Evolutionary conservation across 2,329 filamentous ascomycete species (phyloP), one percentile per base, ranked within the genome.

Genomic region (Fusarium buxicola): DNA sequence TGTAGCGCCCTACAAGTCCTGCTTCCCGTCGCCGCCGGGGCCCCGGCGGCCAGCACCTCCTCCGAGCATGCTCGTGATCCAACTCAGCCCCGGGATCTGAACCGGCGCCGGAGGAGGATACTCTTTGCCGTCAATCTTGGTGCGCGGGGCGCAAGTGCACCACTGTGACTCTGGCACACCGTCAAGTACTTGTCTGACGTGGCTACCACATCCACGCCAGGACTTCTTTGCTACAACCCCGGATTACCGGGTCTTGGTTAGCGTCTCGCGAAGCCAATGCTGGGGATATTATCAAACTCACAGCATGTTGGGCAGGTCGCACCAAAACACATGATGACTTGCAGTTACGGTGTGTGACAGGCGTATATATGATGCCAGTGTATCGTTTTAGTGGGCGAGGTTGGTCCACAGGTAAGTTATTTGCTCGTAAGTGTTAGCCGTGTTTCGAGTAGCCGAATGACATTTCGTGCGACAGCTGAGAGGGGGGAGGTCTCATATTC

Each of bases 161-260:
- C 81, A 81, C 39, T 82, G 69, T 11, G 76, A 72, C 69, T 82
- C 76, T 27, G 79, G 73, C 5, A 83, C 73, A 53, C 76, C 74
- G 28, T 73, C 63, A 39, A 84, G 75, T n/a, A 80, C 81, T 12
- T 75, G 69, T 8, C 78, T 74, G 55, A 83, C 77, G 66, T 84
- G 81, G 52, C 61, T 74, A 45, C 81, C 81, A 73, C 81, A 84
- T 59, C 81, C 81, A 58, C 80, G 78, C 81, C 81, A 83, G 24
- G 80, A 71, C 65, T 78, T 76, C 70, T 81, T 82, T 25, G 78
- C 81, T 83, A 55, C 1, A 34, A 8, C 27, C 35, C n/a, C 31
- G 13, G 12, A 15, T 30, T 16, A 13, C 8, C 4, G 5, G 31
- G 12, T 24, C n/a, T 28, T 30, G 40, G 21, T 52, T 24, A 47